These are phyloP conservation scores for Punica granatum DNA, from an alignment of 345 rosid species.

Conservation along the genomic window DNA sequence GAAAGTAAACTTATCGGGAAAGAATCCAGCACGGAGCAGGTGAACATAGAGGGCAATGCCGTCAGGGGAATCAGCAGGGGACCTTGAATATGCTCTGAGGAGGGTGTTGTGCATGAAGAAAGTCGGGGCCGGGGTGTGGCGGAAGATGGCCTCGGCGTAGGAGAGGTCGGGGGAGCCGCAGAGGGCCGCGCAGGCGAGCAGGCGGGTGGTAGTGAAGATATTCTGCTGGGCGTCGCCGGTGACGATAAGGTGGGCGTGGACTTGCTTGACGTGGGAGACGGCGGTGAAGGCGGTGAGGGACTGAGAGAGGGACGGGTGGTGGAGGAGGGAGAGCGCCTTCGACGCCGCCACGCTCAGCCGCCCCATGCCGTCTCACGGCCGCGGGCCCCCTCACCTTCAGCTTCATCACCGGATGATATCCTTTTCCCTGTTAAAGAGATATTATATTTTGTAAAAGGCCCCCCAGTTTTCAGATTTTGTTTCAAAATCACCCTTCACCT, in stretches of 20 bases:
- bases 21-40: constrained; percentile 6
- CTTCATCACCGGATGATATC: no score
- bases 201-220: constrained; percentile 15
- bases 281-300: constrained; percentile 11
- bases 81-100: constrained; percentile 10
- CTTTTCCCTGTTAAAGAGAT: no score
- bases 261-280: constrained; percentile 13
- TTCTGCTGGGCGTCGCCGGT: constrained; percentile 5
- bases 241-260: constrained; percentile 14
- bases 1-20: constrained; percentile 17
- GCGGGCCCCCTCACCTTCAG: not conserved
- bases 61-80: not conserved
- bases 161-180: constrained; percentile 2
- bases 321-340: constrained; percentile 10
- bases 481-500: no score
- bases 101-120: constrained; percentile 16
- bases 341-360: not conserved
- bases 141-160: constrained; percentile 15
- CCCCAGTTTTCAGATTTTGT: no score
- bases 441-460: no score
- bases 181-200: constrained; percentile 15
- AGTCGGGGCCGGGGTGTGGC: constrained; percentile 3
- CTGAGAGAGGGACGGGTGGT: constrained; percentile 14
- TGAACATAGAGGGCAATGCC: constrained; percentile 3
- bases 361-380: not conserved